Percentiles rank a stretch among this genome's conserved stretches.
phyloP scores from a whole-genome alignment of 495 filamentous ascomycete species.

The Penicillium riverlandense region DNA sequence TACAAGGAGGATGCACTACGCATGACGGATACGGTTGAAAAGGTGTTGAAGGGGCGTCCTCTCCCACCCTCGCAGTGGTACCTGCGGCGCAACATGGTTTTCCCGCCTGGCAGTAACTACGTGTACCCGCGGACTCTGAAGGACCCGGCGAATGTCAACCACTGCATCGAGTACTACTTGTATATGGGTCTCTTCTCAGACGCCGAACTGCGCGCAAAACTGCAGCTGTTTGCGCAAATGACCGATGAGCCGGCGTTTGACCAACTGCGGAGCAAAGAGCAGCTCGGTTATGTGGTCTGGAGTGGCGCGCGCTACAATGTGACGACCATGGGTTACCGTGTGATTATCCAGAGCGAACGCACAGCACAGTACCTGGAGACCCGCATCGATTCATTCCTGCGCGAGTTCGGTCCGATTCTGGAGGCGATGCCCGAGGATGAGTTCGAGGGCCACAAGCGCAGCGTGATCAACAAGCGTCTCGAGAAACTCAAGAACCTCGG shows the following conservation, averaged over 20 bases:
- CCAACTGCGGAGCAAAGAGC: slow-evolving; percentile 91
- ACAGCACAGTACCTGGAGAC: slow-evolving; percentile 75
- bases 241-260: slow-evolving; percentile 91
- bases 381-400: slow-evolving; percentile 79
- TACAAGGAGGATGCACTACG: slow-evolving; percentile 92
- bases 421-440: slow-evolving; percentile 73
- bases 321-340: slow-evolving; percentile 75
- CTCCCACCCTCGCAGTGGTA: slow-evolving; percentile 77
- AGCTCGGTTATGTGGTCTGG: slow-evolving; percentile 95
- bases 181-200: slow-evolving; percentile 70
- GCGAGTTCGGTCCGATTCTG: slow-evolving; percentile 53
- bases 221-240: slow-evolving; percentile 82
- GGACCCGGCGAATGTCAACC: slow-evolving; percentile 90
- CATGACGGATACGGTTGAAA: slow-evolving; percentile 76
- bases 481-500: slow-evolving; percentile 91
- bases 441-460: slow-evolving; percentile 86
- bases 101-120: slow-evolving; percentile 75
- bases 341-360: slow-evolving; percentile 92
- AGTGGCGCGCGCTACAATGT: slow-evolving; percentile 61
- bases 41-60: slow-evolving; percentile 64
- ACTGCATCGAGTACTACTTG: slow-evolving; percentile 89
- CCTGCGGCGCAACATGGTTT: slow-evolving; percentile 65
- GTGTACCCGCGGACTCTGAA: slow-evolving; percentile 71
- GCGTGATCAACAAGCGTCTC: slow-evolving; percentile 76
- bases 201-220: slow-evolving; percentile 60